A percentile compares a stretch with the other conserved stretches of the same genome.
Evolutionary conservation across 164 flowering plant species (phyloP).

Genomic region (Macadamia tetraphylla): DNA sequence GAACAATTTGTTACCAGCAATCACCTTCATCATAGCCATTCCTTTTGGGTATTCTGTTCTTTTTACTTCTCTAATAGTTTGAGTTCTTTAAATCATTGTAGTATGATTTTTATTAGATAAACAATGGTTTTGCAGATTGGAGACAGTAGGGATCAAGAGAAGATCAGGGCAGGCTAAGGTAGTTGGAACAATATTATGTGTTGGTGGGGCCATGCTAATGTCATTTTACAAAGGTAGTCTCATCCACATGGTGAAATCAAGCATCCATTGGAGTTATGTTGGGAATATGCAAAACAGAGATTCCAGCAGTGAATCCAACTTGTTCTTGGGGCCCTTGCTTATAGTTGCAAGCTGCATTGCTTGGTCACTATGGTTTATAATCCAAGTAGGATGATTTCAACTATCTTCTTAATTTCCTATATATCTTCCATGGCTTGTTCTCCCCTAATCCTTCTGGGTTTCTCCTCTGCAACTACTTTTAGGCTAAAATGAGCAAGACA

Average conservation of each 20-base stretch:
- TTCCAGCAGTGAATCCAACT: conserved; percentile 15
- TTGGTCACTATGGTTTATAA: conserved; percentile 69
- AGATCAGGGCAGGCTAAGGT: conserved; percentile 62
- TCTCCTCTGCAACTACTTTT: background rate
- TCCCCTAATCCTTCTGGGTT: background rate
- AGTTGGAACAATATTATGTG: conserved; percentile 62
- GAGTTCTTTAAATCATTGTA: background rate
- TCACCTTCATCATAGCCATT: conserved; percentile 34
- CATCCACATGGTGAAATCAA: conserved; percentile 42
- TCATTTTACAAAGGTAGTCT: conserved; percentile 70
- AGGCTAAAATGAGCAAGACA: conserved; percentile 43
- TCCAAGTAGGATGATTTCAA: conserved; percentile 39
- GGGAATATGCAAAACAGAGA: conserved; percentile 15
- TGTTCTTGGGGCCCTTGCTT: conserved; percentile 47
- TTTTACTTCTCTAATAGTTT: background rate
- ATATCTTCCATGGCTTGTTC: too few relatives aligned
- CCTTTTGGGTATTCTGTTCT: conserved; percentile 21
- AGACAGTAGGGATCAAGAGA: conserved; percentile 44
- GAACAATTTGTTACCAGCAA: conserved; percentile 30
- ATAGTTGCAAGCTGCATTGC: conserved; percentile 44
- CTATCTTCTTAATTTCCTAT: too few relatives aligned
- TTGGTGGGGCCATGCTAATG: conserved; percentile 84
- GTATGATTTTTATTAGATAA: background rate
- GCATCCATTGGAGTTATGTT: conserved; percentile 59
- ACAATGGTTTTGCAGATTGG: conserved; percentile 38